Conservation (phyloP, 2,329 filamentous ascomycete species). For the Thelonectria olida region DNA sequence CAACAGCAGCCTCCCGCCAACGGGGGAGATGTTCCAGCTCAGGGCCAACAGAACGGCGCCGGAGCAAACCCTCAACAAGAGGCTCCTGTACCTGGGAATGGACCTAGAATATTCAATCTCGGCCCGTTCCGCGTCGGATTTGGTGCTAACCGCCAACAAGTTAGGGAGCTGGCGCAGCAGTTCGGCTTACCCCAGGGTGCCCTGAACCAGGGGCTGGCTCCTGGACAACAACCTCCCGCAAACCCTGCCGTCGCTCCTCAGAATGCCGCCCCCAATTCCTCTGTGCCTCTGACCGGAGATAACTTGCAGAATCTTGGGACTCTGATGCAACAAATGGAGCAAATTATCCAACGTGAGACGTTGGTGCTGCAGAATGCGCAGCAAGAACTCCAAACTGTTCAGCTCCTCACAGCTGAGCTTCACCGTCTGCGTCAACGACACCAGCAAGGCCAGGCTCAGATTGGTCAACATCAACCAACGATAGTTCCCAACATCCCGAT, state of each 20-base stretch:
- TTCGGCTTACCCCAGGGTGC: conserved; percentile 57
- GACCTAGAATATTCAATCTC: conserved; percentile 73
- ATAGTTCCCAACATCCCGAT: conserved; percentile 19
- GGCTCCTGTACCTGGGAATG: conserved; percentile 59
- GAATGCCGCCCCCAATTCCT: conserved; percentile 26
- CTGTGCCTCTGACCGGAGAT: conserved; percentile 38
- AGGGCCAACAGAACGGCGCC: conserved; percentile 35
- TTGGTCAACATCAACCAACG: conserved; percentile 24
- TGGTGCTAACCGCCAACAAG: conserved; percentile 73
- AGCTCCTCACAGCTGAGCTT: conserved; percentile 73
- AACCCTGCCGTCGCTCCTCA: conserved; percentile 29
- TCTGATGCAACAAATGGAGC: conserved; percentile 73
- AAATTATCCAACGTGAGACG: conserved; percentile 74
- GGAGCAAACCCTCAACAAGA: conserved; percentile 33
- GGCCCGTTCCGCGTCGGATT: conserved; percentile 81
- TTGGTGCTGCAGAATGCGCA: conserved; percentile 69
- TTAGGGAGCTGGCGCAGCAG: conserved; percentile 73
- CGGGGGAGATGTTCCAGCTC: conserved; percentile 27
- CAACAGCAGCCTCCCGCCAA: conserved; percentile 38
- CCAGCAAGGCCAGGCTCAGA: conserved; percentile 42
- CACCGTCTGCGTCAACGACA: conserved; percentile 68
- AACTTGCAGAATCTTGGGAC: conserved; percentile 59
- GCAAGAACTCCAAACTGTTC: conserved; percentile 74
- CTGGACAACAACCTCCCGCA: conserved; percentile 25
- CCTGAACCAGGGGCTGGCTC: conserved; percentile 34